These are phyloP conservation scores for Panaeolus papilionaceus DNA, from an alignment of 768 basidiomycete genomes.

Conservation along the genomic window DNA sequence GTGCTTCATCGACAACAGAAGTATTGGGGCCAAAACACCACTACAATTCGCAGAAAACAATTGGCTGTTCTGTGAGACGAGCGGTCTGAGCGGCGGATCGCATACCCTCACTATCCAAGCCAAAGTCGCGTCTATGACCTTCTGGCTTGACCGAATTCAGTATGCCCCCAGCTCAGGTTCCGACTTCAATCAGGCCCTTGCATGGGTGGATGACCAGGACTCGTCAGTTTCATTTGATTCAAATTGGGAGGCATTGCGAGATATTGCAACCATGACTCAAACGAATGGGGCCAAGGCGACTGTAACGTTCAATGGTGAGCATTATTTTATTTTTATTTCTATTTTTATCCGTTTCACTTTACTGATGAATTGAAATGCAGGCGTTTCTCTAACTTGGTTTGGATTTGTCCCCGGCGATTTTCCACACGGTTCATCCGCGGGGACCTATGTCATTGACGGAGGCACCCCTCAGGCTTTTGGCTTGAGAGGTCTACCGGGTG, in stretches of 20 bases:
- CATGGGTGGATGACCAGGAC: conserved; percentile 25
- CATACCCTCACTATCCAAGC: conserved; percentile 18
- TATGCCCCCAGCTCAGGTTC: conserved; percentile 12
- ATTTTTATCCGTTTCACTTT: neutral
- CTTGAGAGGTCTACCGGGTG: conserved; percentile 18
- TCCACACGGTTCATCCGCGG: conserved; percentile 6
- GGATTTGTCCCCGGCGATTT: conserved; percentile 5
- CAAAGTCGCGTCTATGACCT: conserved; percentile 17
- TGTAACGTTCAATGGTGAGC: conserved; percentile 34
- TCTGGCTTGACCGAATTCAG: conserved; percentile 21
- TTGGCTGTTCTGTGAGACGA: conserved; percentile 12
- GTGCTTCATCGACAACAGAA: conserved; percentile 17
- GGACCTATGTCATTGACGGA: conserved; percentile 25
- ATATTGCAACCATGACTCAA: conserved; percentile 27
- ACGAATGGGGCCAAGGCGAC: conserved; percentile 27
- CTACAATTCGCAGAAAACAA: conserved; percentile 16
- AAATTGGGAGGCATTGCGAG: conserved; percentile 28
- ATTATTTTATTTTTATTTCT: neutral
- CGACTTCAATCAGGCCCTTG: conserved; percentile 18
- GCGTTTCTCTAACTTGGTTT: conserved; percentile 19
- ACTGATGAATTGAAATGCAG: conserved; percentile 12
- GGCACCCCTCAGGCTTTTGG: conserved; percentile 19
- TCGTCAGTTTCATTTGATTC: conserved; percentile 28
- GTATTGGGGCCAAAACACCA: conserved; percentile 5
- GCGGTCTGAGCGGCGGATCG: conserved; percentile 1